Evolutionary conservation across 345 rosid genomes (phyloP), one percentile per base, ranked within the genome.

Genomic region (Angophora floribunda): DNA sequence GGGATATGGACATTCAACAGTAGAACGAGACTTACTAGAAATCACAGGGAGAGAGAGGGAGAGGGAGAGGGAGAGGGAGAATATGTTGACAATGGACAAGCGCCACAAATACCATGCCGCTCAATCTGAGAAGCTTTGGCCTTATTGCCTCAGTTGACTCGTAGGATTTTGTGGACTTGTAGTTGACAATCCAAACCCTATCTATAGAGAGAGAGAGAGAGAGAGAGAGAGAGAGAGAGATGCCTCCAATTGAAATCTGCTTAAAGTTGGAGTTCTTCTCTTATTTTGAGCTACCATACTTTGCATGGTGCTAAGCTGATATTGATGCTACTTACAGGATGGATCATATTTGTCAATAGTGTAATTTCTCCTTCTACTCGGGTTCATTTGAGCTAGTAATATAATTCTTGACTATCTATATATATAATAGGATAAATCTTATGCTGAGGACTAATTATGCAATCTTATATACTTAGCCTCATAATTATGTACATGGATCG

Each of bases 111-210:
- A 10, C 84, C 53, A 30, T 49, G n/a, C 51, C 45, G 51, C 75
- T 36, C 75, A 75, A 22, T 13, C 19, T 21, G n/a, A 53, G 11
- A 32, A 19, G 41, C 32, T 47, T 52, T 55, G 82, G 45, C 36
- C 32, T n/a, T 52, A 52, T 51, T 85, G 45, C 36, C 61, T 36
- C 28, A 7, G 65, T 91, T 91, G 92, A 89, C 90, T 86, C 15
- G 90, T 88, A 86, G 92, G 89, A 90, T 87, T 86, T 26, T 28
- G 70, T 36, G 70, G 92, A 91, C 92, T 89, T 86, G 90, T 89
- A 85, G 91, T 89, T 88, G 91, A 88, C 86, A 87, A 75, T 75
- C 84, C 86, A 22, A 19, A 55, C 89, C 41, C 52, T 19, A 6
- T 21, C 75, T 9, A 15, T 45, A 52, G 86, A 49, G 17, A 84